Evolutionary conservation across 306 rosid genomes (phyloP), one percentile per base, ranked within the genome.

Genomic region (Cucurbita argyrosperma): DNA sequence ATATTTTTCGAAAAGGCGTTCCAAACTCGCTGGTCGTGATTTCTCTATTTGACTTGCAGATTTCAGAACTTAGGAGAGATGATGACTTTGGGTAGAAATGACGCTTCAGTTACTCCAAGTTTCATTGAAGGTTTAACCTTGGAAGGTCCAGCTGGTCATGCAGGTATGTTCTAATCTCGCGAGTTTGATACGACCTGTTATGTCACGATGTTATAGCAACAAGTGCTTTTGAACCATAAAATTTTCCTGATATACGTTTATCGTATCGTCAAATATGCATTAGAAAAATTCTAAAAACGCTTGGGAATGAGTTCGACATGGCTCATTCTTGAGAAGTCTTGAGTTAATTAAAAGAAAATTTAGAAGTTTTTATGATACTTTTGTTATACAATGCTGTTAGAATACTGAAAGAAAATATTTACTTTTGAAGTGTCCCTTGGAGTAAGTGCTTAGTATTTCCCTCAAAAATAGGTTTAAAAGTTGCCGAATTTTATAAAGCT

Each of bases 1-100:
- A 30, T 30, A 30, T 30, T 30, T 30, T 30, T 30, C 4, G 35
- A 30, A 3, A 30, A 2, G 35, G 7, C 54, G 14, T 54, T 18
- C n/a, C 59, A 54, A 54, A 54, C 11, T n/a, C 26, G 18, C 59
- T 10, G 0, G 2, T 53, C 58, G 19, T 40, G 18, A 15, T 55
- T 56, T 40, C 15, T 58, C 0, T 74, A 46, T 56, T 39, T 82
- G 86, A 64, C 8, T 71, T 62, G 50, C 77, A 91, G 94, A 89
- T 90, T 88, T 84, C 98, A 94, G 81, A 94, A 94, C 81, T 83
- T 94, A 70, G 98, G 98, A 26, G 98, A 94, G 83, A 94, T 93
- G 98, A 94, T 93, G 85, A 88, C 89, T 40, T 77, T 94, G 78
- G 98, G 98, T 71, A 90, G 96, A 82, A 84, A 80, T 72, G 97